Percentiles rank a stretch among this genome's conserved stretches.
These are phyloP conservation scores for Quercus berberidifolia DNA, from an alignment of 306 rosid species.

Conservation along the genomic window DNA sequence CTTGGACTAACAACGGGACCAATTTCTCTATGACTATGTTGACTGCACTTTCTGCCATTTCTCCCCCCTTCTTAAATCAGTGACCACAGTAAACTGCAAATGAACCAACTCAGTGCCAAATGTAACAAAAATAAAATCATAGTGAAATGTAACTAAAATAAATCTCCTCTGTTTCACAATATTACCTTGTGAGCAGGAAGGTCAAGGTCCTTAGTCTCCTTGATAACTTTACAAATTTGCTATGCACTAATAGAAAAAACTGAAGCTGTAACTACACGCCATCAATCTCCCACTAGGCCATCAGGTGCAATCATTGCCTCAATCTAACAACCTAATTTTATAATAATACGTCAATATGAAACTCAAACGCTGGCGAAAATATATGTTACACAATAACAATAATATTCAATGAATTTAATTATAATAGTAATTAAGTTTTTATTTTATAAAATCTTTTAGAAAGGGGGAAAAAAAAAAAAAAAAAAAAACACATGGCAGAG, in stretches of 20 bases:
- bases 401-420: too few relatives aligned
- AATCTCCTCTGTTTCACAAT: too few relatives aligned
- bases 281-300: slow-evolving; percentile 97
- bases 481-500: too few relatives aligned
- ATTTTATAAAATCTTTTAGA: too few relatives aligned
- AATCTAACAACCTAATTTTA: slow-evolving; percentile 65
- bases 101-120: too few relatives aligned
- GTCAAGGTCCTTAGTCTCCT: slow-evolving; percentile 94
- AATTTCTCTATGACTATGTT: background rate
- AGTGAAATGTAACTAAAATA: too few relatives aligned
- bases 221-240: slow-evolving; percentile 84
- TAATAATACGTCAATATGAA: slow-evolving; percentile 13
- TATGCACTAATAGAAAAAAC: slow-evolving; percentile 90
- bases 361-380: background rate
- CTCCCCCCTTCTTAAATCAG: background rate
- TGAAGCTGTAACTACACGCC: slow-evolving; percentile 96
- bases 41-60: background rate
- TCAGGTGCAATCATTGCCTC: slow-evolving; percentile 87
- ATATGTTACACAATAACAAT: slow-evolving; percentile 1
- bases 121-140: too few relatives aligned
- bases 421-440: too few relatives aligned
- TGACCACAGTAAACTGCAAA: too few relatives aligned
- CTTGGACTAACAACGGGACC: background rate
- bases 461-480: too few relatives aligned
- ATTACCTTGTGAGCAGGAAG: slow-evolving; percentile 51